A percentile compares a stretch with the other conserved stretches of the same genome.
phyloP scores from a whole-genome alignment of 2,329 filamentous ascomycete genomes.

The Trichoderma simmonsii region DNA sequence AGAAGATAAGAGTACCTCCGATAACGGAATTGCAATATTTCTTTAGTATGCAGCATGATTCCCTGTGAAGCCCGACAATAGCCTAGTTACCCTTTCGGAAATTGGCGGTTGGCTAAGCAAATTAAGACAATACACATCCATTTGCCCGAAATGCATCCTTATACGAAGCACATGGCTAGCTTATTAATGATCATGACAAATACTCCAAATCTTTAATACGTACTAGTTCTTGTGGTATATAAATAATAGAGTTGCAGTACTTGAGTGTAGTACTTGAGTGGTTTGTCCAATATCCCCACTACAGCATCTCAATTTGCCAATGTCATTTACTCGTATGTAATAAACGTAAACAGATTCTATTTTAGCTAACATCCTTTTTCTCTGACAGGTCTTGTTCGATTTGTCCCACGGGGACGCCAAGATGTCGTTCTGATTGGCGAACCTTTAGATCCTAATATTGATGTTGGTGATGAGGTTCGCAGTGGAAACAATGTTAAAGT shows the following conservation, averaged over 20 bases:
- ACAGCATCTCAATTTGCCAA: neutral
- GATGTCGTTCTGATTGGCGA: neutral
- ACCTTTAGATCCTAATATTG: neutral
- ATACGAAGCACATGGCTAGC: neutral
- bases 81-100: neutral
- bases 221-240: neutral
- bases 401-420: neutral
- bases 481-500: neutral
- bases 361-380: neutral
- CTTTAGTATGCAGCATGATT: neutral
- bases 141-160: neutral
- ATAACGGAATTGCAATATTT: neutral
- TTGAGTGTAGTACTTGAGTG: neutral
- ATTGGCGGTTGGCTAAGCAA: neutral
- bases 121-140: neutral
- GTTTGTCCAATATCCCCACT: neutral
- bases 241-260: neutral
- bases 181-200: neutral
- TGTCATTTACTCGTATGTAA: neutral
- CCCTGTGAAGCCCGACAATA: neutral
- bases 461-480: neutral
- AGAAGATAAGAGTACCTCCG: neutral
- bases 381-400: neutral
- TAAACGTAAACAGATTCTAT: neutral
- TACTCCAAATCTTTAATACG: neutral